A percentile compares a stretch with the other conserved stretches of the same genome.
Evolutionary conservation across 2,329 filamentous ascomycete genomes (phyloP).

Genomic region (Berkeleyomyces rouxiae): DNA sequence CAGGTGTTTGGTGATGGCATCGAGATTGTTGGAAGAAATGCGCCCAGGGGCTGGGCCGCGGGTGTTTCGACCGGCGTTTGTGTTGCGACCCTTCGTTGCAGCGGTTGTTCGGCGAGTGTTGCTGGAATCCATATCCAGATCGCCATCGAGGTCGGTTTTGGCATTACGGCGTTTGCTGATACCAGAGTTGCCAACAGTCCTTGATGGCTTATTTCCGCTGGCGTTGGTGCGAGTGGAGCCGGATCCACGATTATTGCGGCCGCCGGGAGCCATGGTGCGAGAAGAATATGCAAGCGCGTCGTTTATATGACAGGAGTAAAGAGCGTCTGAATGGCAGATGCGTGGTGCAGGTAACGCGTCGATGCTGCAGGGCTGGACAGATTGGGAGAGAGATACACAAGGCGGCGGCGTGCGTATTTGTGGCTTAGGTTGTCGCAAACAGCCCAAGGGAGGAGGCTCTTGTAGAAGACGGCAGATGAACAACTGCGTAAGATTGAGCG

Average conservation of each 20-base stretch:
- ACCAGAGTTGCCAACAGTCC: conserved; percentile 24
- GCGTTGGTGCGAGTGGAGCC: conserved; percentile 12
- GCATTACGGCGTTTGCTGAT: conserved; percentile 33
- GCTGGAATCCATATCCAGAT: conserved; percentile 39
- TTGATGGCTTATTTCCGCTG: conserved; percentile 13
- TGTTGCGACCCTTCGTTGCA: conserved; percentile 17
- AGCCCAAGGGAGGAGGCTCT: not conserved
- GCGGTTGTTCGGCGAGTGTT: conserved; percentile 21
- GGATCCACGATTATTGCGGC: conserved; percentile 14
- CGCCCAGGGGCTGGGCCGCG: conserved; percentile 14
- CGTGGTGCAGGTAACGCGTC: not conserved
- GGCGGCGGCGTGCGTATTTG: not conserved
- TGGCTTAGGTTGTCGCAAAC: not conserved
- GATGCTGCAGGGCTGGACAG: not conserved
- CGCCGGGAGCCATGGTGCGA: conserved; percentile 11
- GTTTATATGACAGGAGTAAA: not conserved
- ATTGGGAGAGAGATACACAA: not conserved
- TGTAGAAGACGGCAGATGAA: not conserved
- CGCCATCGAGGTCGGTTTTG: conserved; percentile 38
- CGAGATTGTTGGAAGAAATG: conserved; percentile 23
- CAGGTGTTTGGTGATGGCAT: conserved; percentile 29
- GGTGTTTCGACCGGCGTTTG: conserved; percentile 16
- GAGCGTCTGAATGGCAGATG: not conserved
- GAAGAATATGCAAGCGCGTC: conserved; percentile 8
- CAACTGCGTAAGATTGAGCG: not conserved